Evolutionary conservation across 495 filamentous ascomycete species (phyloP), one percentile per base, ranked within the genome.

Genomic region (Neurospora sp.): DNA sequence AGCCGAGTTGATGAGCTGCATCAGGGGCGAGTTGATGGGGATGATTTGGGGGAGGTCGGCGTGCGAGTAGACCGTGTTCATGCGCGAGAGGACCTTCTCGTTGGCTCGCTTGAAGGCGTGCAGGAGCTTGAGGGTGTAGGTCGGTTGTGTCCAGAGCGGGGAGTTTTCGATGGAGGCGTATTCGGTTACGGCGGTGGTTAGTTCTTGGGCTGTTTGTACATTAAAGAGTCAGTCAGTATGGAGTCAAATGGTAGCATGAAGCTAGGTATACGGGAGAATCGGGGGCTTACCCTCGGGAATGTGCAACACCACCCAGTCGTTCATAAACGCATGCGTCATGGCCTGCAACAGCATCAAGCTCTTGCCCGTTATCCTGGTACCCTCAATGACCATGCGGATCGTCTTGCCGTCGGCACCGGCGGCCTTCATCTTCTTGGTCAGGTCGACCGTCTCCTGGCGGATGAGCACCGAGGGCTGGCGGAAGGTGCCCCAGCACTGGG

Each of bases 401-500:
- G 88, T 86, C 79, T 88, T 84, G 75, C 89, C 87, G 75, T 87
- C 85, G 70, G 85, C 79, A n/a, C 84, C 84, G 11, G 86, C 83
- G 39, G 74, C 73, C 48, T 83, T 76, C 78, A 99, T 85, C 76
- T 88, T 80, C 77, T 83, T 87, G 31, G 86, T 89, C 81, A 97
- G 76, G 72, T 92, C 87, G 76, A 93, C 81, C 39, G 91, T 92
- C 83, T 97, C 92, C 66, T 85, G 84, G 76, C 94, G 88, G 71
- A 97, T 79, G 75, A 99, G 83, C 40, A 88, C 89, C 69, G 90
- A 90, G 18, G 96, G 95, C 70, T 90, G 87, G 77, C 91, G 83
- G 82, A 98, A 99, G 77, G 96, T 84, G 38, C 86, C 87, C 96
- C 96, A 99, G 72, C 87, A 90, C 86, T 98, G 96, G 16, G 88